phyloP scores from a whole-genome alignment of 2,329 filamentous ascomycete genomes.

The Trichothecium roseum region DNA sequence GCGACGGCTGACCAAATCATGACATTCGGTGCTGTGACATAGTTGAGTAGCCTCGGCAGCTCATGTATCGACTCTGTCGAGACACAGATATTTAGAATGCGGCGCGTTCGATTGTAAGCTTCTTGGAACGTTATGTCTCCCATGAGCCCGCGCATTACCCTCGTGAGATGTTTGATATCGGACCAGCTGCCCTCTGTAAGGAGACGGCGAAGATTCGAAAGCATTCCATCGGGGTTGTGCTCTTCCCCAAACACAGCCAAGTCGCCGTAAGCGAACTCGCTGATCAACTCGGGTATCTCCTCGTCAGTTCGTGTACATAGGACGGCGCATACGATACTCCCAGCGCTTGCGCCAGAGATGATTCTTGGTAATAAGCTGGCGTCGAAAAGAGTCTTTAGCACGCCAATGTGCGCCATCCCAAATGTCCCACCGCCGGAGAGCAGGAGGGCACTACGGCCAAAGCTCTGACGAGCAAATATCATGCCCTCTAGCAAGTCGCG shows the following conservation, averaged over 20 bases:
- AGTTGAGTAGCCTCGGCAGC: conserved; percentile 78
- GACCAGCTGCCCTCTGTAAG: conserved; percentile 77
- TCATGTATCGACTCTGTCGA: conserved; percentile 83
- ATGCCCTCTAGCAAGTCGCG: conserved; percentile 56
- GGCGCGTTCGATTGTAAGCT: conserved; percentile 85
- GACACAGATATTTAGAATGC: conserved; percentile 89
- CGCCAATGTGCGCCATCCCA: conserved; percentile 86
- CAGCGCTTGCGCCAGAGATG: conserved; percentile 79
- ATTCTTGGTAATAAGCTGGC: conserved; percentile 69
- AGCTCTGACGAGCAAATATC: conserved; percentile 64
- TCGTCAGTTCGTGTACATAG: conserved; percentile 69
- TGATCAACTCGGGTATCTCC: conserved; percentile 60
- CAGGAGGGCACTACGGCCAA: conserved; percentile 73
- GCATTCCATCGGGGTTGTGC: conserved; percentile 46
- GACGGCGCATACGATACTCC: conserved; percentile 75
- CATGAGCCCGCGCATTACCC: conserved; percentile 71
- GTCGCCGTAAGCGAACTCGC: conserved; percentile 68
- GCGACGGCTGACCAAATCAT: conserved; percentile 94
- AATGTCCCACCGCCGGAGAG: conserved; percentile 82
- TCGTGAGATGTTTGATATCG: conserved; percentile 70
- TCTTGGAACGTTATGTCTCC: conserved; percentile 93
- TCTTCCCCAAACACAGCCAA: conserved; percentile 67
- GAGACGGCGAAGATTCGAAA: conserved; percentile 61
- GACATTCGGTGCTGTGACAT: conserved; percentile 86
- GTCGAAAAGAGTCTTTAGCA: conserved; percentile 72